Conservation (phyloP, 2,329 filamentous ascomycete species). For the Apiospora arundinis region DNA sequence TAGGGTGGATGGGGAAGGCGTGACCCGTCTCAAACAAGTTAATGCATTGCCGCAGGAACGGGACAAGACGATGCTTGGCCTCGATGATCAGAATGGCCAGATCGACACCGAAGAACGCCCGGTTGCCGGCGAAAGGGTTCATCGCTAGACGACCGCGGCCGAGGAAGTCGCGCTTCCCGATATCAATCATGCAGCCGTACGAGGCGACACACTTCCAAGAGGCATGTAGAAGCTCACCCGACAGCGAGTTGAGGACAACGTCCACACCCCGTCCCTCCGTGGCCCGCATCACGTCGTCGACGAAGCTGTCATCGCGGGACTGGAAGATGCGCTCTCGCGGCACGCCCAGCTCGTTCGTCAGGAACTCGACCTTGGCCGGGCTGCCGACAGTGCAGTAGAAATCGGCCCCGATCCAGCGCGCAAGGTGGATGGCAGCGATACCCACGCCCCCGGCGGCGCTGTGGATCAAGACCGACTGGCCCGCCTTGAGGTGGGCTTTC, state of each 20-base stretch:
- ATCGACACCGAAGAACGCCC: background rate
- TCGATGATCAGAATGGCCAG: too few relatives aligned
- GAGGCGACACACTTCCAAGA: background rate
- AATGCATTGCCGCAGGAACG: too few relatives aligned
- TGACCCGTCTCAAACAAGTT: too few relatives aligned
- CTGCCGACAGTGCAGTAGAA: constrained; percentile 26
- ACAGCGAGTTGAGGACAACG: background rate
- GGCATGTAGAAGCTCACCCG: background rate
- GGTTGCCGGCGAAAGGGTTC: background rate
- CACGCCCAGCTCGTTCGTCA: constrained; percentile 23
- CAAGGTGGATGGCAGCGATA: constrained; percentile 27
- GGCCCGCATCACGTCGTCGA: constrained; percentile 13
- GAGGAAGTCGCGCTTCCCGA: background rate
- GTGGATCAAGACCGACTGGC: constrained; percentile 28
- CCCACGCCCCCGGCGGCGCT: constrained; percentile 27
- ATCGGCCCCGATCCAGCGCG: constrained; percentile 24
- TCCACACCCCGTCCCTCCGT: background rate
- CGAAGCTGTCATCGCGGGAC: constrained; percentile 25
- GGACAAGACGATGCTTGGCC: too few relatives aligned
- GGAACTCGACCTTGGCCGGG: constrained; percentile 19
- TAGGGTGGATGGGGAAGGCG: too few relatives aligned
- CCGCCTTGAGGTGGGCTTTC: constrained; percentile 23
- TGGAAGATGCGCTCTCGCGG: constrained; percentile 22
- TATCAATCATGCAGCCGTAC: background rate
- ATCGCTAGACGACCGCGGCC: background rate